phyloP scores from a whole-genome alignment of 1,284 basidiomycete genomes.

The Melanopsichium pennsylvanicum region DNA sequence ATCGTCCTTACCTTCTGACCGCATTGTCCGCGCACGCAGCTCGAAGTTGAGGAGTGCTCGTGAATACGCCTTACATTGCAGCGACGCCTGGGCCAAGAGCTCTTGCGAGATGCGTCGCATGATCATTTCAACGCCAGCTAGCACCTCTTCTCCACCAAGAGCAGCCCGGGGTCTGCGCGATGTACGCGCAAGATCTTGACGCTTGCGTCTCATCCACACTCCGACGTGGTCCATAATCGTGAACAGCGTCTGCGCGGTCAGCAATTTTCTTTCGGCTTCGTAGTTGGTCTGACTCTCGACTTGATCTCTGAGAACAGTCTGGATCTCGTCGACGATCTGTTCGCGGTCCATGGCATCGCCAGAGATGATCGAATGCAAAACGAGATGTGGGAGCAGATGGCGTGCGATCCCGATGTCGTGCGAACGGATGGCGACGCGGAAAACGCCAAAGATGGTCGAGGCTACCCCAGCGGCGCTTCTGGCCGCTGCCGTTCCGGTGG shows the following conservation, averaged over 20 bases:
- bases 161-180: slow-evolving; percentile 31
- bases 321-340: slow-evolving; percentile 79
- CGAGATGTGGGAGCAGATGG: slow-evolving; percentile 88
- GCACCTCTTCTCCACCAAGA: slow-evolving; percentile 47
- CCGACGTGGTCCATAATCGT: slow-evolving; percentile 93
- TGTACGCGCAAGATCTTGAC: slow-evolving; percentile 57
- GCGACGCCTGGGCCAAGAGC: slow-evolving; percentile 89
- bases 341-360: slow-evolving; percentile 72
- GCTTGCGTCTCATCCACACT: slow-evolving; percentile 77
- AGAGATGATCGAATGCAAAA: slow-evolving; percentile 84
- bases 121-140: slow-evolving; percentile 74
- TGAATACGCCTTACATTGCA: slow-evolving; percentile 92
- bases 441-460: slow-evolving; percentile 78
- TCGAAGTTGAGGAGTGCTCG: slow-evolving; percentile 95
- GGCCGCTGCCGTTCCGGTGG: background rate
- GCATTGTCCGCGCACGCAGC: slow-evolving; percentile 67
- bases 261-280: slow-evolving; percentile 52
- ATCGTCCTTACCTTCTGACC: slow-evolving; percentile 48
- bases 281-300: slow-evolving; percentile 67
- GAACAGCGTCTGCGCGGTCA: slow-evolving; percentile 82
- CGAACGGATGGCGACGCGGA: slow-evolving; percentile 80
- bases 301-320: slow-evolving; percentile 86
- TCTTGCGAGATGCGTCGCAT: slow-evolving; percentile 84
- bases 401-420: slow-evolving; percentile 91
- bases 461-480: slow-evolving; percentile 61